Base-by-base conservation (phyloP, 768 basidiomycete genomes). In the Russula ochroleuca region DNA sequence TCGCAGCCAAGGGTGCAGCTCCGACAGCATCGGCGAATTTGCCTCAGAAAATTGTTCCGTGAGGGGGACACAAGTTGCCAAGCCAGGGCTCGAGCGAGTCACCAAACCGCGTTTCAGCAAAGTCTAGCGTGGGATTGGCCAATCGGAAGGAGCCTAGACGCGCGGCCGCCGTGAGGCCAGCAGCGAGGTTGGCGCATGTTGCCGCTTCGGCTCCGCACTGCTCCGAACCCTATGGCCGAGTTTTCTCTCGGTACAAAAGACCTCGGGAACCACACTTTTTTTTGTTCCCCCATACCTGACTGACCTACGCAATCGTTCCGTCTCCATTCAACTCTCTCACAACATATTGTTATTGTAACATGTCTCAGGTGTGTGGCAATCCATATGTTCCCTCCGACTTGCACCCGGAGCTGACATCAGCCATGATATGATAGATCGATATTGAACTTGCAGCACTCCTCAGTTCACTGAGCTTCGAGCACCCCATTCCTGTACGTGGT, bases 391-490 rank as follows among this genome's bases (percentile, higher is more conserved):
- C n/a, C n/a, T n/a, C n/a, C n/a, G n/a, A n/a, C n/a, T n/a, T n/a
- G n/a, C n/a, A 10, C 25, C 57, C 51, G 57, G 37, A n/a, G 15
- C 53, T 48, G 35, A 53, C 31, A 13, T 54, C 35, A 37, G 33
- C 52, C 7, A 52, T 8, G 21, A 31, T 21, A 5, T 9, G 35
- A 31, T 21, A 65, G 59, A 56, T 65, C 59, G 64, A 65, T 2
- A 37, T 61, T 5, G 64, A 65, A 61, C 64, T 65, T n/a, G 64
- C 64, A n/a, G 64, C 59, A 47, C 54, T 65, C 48, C 54, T 65
- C 54, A 61, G 45, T 33, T 55, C 64, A 37, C 25, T 65, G 33
- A 65, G 64, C 41, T 65, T 65, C 10, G 53, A 19, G 17, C 40
- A 40, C 31, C 19, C 59, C 13, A 23, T 64, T 23, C 35, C 37